Base-by-base conservation (phyloP, 495 filamentous ascomycete genomes). In the Oidiodendron maius region DNA sequence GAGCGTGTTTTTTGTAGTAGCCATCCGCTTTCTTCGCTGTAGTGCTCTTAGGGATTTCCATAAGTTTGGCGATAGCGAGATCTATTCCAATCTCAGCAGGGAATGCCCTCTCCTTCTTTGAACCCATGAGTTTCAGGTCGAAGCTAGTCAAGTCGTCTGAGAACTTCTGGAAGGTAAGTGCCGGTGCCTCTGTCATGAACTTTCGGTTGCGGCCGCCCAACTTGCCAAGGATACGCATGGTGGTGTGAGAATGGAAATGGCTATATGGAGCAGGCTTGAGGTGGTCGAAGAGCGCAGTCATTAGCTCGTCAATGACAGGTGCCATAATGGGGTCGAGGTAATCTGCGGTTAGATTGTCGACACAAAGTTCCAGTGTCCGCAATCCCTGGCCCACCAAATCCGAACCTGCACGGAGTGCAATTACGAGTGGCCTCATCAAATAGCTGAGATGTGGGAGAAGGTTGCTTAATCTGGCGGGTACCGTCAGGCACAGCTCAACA, bases 251-350 rank as follows among this genome's bases (percentile, higher is more conserved):
- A 62, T 96, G 89, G 61, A 95, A 94, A 58, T 99, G 94, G 56
- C 86, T 95, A 61, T 97, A 95, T 0, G 93, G 91, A 44, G 86
- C 81, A 3, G 94, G 94, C 51, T 82, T 84, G 25, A 99, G 74
- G 61, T 97, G 94, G 49, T 95, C 88, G 78, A 91, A 97, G 6
- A 99, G 75, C 3, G 90, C 91, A 35, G 88, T 89, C 91, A 97
- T 97, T 44, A 99, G 68, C 53, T 99, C 94, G 56, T 97, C 93
- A 66, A 99, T 96, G 37, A 96, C 93, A 1, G 94, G 94, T 4
- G 90, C 89, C 93, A 99, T 99, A 47, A 99, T 99, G 0, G 94
- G 94, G 56, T 99, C 94, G 24, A 99, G 64, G 59, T 99, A 99
- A 56, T 99, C 94, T 0, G 93, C 91, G 0, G 94, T 99, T 1